phyloP scores from a whole-genome alignment of 805 yeast species.

The Barnettozyma wickerhamii region DNA sequence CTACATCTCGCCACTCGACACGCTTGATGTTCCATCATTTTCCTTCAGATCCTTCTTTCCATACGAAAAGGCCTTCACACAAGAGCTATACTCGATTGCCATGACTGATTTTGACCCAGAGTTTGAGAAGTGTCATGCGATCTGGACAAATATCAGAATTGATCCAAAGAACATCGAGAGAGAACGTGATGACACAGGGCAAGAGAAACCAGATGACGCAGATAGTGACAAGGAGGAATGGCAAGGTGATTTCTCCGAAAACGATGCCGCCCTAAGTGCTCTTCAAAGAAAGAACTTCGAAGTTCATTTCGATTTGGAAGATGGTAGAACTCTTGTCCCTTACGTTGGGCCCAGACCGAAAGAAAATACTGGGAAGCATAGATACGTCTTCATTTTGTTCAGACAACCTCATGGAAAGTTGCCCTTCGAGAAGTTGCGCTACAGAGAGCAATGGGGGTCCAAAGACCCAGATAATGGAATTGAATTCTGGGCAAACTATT shows the following conservation, averaged over 20 bases:
- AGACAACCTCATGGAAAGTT: conserved; percentile 17
- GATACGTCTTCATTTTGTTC: conserved; percentile 18
- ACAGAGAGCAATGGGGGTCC: conserved; percentile 23
- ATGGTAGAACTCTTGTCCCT: conserved; percentile 12
- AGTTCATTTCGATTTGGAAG: conserved; percentile 7
- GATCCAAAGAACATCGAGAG: conserved; percentile 5
- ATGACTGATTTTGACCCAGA: conserved; percentile 16
- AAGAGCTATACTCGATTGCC: conserved; percentile 11
- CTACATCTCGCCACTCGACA: conserved; percentile 17
- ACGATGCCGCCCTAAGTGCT: too few species aligned
- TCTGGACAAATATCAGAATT: conserved; percentile 18
- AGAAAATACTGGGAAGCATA: conserved; percentile 13
- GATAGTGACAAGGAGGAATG: not conserved
- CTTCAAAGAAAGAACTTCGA: conserved; percentile 9
- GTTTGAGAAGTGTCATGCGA: conserved; percentile 14
- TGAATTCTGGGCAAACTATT: conserved; percentile 20
- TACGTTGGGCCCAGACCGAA: conserved; percentile 18
- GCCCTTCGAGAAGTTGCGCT: conserved; percentile 15
- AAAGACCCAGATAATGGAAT: conserved; percentile 16
- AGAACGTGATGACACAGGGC: not conserved
- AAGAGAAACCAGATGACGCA: not conserved
- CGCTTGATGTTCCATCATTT: conserved; percentile 14
- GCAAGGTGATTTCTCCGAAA: not conserved
- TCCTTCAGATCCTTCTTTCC: conserved; percentile 16
- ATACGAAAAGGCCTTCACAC: conserved; percentile 2